These are phyloP conservation scores for Skeletonema menzelii DNA, from an alignment of 108 stramenopile species.

Conservation along the genomic window DNA sequence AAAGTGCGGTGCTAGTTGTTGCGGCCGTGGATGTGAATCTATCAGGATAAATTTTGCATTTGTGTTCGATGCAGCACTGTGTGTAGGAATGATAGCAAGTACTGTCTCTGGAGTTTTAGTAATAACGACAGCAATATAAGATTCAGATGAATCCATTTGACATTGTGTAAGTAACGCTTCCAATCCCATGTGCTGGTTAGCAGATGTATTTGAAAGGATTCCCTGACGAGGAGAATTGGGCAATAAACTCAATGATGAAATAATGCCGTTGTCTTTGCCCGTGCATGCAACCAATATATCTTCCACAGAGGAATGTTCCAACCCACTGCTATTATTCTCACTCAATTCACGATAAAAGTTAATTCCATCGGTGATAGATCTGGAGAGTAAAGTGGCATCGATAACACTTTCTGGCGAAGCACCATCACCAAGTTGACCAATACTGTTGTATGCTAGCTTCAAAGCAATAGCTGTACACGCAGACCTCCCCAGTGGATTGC, in stretches of 20 bases:
- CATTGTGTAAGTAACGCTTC: slow-evolving; percentile 45
- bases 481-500: slow-evolving; percentile 55
- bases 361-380: slow-evolving; percentile 53
- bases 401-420: slow-evolving; percentile 15
- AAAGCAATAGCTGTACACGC: slow-evolving; percentile 84
- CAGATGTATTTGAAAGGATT: slow-evolving; percentile 46
- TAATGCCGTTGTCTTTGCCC: slow-evolving; percentile 4
- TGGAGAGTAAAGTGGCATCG: slow-evolving; percentile 42
- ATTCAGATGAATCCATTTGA: slow-evolving; percentile 8
- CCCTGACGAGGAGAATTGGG: slow-evolving; percentile 68
- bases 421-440: slow-evolving; percentile 14
- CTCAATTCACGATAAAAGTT: slow-evolving; percentile 22
- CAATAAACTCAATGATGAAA: slow-evolving; percentile 34
- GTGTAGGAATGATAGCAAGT: slow-evolving; percentile 56
- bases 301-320: slow-evolving; percentile 77
- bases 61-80: background rate
- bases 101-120: slow-evolving; percentile 88
- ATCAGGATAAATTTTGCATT: slow-evolving; percentile 49
- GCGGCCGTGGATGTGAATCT: slow-evolving; percentile 84
- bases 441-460: slow-evolving; percentile 49
- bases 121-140: slow-evolving; percentile 61
- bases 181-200: slow-evolving; percentile 43
- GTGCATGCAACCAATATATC: slow-evolving; percentile 50
- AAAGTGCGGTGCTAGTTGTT: slow-evolving; percentile 36
- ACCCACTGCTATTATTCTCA: slow-evolving; percentile 5